Evolutionary conservation across 2,329 filamentous ascomycete species (phyloP).

Genomic region (Claviceps maximensis): DNA sequence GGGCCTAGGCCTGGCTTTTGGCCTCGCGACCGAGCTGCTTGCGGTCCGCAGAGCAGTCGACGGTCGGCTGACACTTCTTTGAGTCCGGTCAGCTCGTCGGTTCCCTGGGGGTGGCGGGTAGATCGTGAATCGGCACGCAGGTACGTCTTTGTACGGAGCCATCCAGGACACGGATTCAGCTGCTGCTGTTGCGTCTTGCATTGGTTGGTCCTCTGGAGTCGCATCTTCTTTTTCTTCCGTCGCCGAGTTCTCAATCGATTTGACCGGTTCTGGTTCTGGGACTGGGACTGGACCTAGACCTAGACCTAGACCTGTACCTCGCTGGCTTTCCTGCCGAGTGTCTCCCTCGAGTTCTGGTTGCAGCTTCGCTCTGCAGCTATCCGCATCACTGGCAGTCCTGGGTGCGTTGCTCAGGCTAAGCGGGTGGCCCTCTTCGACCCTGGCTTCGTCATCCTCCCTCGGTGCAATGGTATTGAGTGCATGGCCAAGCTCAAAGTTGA

Average conservation of each 20-base stretch:
- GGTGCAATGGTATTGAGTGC: constrained; percentile 76
- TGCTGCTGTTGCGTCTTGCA: constrained; percentile 12
- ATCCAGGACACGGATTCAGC: constrained; percentile 28
- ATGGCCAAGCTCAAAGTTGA: constrained; percentile 71
- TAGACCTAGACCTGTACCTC: constrained; percentile 12
- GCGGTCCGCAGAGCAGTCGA: constrained; percentile 20
- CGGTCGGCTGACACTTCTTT: constrained; percentile 28
- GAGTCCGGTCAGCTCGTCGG: constrained; percentile 33
- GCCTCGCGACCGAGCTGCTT: constrained; percentile 24
- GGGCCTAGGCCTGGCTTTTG: constrained; percentile 27
- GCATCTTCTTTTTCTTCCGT: constrained; percentile 21
- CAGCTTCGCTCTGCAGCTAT: constrained; percentile 4
- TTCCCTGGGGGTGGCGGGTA: constrained; percentile 51
- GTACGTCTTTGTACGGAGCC: constrained; percentile 42
- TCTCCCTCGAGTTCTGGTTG: constrained; percentile 3
- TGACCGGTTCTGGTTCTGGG: constrained; percentile 12
- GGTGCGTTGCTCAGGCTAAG: neutral
- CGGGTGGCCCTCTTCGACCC: constrained; percentile 19
- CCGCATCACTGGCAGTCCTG: constrained; percentile 5
- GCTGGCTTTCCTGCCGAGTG: constrained; percentile 1
- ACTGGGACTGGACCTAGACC: constrained; percentile 15
- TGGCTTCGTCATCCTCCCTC: constrained; percentile 57
- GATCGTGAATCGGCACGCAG: constrained; percentile 60
- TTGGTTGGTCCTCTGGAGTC: constrained; percentile 13
- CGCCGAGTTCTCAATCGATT: constrained; percentile 17